phyloP scores from a whole-genome alignment of 441 rosid species.

The Oxalis stricta region DNA sequence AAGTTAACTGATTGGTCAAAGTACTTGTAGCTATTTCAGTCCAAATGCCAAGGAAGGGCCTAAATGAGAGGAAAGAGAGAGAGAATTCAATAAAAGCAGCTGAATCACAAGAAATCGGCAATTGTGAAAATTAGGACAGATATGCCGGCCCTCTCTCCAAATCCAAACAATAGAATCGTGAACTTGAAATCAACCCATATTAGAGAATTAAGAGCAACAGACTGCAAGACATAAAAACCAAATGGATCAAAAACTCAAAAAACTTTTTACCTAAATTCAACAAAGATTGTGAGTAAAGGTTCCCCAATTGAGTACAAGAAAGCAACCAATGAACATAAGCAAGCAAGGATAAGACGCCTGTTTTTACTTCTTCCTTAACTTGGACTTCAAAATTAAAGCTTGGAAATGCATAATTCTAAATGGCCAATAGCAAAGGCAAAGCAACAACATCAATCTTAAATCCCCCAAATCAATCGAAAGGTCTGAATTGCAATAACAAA shows the following conservation, averaged over 20 bases:
- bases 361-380: no score
- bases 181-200: slow-evolving; percentile 1
- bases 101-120: slow-evolving; percentile 43
- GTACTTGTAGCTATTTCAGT: slow-evolving; percentile 34
- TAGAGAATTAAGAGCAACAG: no score
- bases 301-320: slow-evolving; percentile 11
- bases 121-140: slow-evolving; percentile 18
- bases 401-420: no score
- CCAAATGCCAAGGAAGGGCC: slow-evolving; percentile 4
- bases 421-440: no score
- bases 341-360: not conserved
- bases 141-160: no score
- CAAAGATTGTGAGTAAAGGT: slow-evolving; percentile 24
- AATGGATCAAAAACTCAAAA: slow-evolving; percentile 5
- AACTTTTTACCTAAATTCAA: not conserved
- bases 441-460: no score
- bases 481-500: no score
- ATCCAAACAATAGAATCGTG: no score
- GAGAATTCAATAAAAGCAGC: slow-evolving; percentile 11
- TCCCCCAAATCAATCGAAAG: no score
- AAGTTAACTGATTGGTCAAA: slow-evolving; percentile 21
- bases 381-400: no score
- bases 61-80: not conserved
- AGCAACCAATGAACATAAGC: slow-evolving; percentile 10
- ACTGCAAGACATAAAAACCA: not conserved